phyloP scores from a whole-genome alignment of 2,329 filamentous ascomycete species.

The Volutella citrinella region DNA sequence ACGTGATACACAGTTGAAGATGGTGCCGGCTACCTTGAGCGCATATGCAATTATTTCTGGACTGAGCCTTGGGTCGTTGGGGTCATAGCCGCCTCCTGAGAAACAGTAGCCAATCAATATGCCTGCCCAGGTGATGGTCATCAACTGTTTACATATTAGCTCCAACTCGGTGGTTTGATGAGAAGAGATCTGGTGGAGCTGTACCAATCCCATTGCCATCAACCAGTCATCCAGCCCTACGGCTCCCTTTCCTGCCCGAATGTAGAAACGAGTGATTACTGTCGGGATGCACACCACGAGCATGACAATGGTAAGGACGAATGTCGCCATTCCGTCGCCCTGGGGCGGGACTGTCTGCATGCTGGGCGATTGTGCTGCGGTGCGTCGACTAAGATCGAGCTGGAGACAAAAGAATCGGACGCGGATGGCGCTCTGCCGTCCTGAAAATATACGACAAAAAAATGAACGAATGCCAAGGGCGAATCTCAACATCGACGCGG shows the following conservation, averaged over 20 bases:
- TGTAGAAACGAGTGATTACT: not conserved
- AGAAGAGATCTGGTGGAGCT: not conserved
- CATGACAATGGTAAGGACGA: slow-evolving; percentile 2
- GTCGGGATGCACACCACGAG: slow-evolving; percentile 3
- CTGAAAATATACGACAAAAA: too few relatives aligned
- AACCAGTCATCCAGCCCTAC: slow-evolving; percentile 4
- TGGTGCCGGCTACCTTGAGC: not conserved
- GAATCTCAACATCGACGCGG: too few relatives aligned
- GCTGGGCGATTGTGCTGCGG: too few relatives aligned
- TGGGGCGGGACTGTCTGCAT: not conserved
- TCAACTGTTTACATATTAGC: too few relatives aligned
- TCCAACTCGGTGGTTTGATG: too few relatives aligned
- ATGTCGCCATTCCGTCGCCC: slow-evolving; percentile 1
- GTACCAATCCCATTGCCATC: slow-evolving; percentile 4
- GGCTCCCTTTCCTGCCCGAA: not conserved
- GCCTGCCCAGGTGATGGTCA: slow-evolving; percentile 4
- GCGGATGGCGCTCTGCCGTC: too few relatives aligned
- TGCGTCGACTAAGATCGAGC: too few relatives aligned
- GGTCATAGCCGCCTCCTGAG: slow-evolving; percentile 3
- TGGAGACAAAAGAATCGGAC: too few relatives aligned
- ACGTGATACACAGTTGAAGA: too few relatives aligned
- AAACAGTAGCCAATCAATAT: slow-evolving; percentile 1
- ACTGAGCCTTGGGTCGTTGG: not conserved
- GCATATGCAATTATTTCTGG: not conserved
- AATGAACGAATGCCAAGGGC: too few relatives aligned